These are phyloP conservation scores for Euphorbia pulcherrima DNA, from an alignment of 345 rosid species.

Conservation along the genomic window DNA sequence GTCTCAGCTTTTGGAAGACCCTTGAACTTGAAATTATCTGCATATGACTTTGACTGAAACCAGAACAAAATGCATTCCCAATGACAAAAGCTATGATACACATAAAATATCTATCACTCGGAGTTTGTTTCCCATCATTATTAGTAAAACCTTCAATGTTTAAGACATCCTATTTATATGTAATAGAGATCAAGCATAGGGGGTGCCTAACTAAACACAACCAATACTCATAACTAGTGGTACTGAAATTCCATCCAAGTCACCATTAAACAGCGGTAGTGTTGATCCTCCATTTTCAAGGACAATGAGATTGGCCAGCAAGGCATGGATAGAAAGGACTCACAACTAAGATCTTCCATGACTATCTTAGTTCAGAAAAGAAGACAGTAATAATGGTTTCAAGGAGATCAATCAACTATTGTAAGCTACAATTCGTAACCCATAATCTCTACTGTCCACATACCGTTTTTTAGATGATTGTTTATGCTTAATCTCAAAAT, in stretches of 20 bases:
- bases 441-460: background rate
- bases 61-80: constrained; percentile 5
- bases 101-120: background rate
- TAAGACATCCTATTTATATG: too few species aligned
- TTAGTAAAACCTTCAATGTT: too few species aligned
- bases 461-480: background rate
- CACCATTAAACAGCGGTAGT: background rate
- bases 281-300: background rate
- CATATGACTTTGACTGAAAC: constrained; percentile 26
- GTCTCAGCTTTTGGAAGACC: constrained; percentile 32
- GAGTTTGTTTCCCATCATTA: background rate
- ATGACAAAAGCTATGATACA: background rate
- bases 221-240: background rate
- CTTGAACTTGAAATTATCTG: constrained; percentile 32
- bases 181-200: too few species aligned
- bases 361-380: background rate
- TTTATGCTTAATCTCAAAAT: background rate
- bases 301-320: background rate
- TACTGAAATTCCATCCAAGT: background rate
- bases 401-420: background rate
- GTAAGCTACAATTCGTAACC: too few species aligned
- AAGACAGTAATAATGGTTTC: background rate
- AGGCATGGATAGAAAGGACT: too few species aligned
- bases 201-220: too few species aligned
- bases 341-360: background rate